Conservation (phyloP, 2,329 filamentous ascomycete species). For the Fusarium sp. region DNA sequence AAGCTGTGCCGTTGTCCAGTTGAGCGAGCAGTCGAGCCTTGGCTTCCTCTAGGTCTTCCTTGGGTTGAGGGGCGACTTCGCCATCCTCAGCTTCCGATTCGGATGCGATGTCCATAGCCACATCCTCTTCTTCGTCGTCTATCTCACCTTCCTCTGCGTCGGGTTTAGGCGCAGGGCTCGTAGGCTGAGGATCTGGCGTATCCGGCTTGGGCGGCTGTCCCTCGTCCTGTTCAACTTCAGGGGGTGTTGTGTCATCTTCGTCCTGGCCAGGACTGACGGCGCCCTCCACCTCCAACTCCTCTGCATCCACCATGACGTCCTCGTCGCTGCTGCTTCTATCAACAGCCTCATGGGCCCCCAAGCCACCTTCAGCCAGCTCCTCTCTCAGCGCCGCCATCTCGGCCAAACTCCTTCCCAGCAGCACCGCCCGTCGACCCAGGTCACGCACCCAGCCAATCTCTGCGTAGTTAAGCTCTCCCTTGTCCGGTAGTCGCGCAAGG, state of each 20-base stretch:
- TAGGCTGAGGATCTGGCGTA: background rate
- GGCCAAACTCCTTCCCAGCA: constrained; percentile 66
- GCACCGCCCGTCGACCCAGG: constrained; percentile 79
- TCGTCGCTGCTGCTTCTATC: constrained; percentile 58
- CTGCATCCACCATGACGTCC: constrained; percentile 51
- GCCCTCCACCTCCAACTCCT: constrained; percentile 46
- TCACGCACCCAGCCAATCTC: constrained; percentile 83
- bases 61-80: constrained; percentile 41
- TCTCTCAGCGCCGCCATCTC: constrained; percentile 64
- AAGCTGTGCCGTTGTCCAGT: constrained; percentile 48
- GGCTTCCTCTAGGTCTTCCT: constrained; percentile 59
- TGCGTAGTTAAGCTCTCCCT: constrained; percentile 79
- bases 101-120: constrained; percentile 58
- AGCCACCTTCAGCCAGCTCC: constrained; percentile 54
- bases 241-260: constrained; percentile 16
- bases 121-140: constrained; percentile 48
- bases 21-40: constrained; percentile 61
- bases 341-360: constrained; percentile 59
- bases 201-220: constrained; percentile 6
- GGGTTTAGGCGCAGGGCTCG: constrained; percentile 3
- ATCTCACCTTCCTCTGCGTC: constrained; percentile 44
- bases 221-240: constrained; percentile 8
- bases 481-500: constrained; percentile 78
- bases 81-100: constrained; percentile 53
- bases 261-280: constrained; percentile 37